Evolutionary conservation across 2,329 filamentous ascomycete species (phyloP), one percentile per base, ranked within the genome.

Genomic region (Aspergillus awamori): DNA sequence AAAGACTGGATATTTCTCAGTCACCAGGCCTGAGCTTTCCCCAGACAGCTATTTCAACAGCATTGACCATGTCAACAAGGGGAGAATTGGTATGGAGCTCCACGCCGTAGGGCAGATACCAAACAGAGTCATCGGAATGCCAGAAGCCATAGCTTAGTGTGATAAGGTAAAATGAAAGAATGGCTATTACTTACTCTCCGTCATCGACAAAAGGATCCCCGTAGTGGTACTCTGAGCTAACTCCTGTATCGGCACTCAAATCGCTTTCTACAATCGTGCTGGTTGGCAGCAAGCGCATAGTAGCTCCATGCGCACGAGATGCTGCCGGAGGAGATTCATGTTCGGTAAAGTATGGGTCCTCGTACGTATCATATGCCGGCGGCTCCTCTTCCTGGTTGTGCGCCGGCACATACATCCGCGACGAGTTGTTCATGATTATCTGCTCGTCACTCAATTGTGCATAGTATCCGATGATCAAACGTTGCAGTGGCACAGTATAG

Each of bases 201-300:
- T 62, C 59, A 48, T 65, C 61, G n/a, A 36, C 33, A 17, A 60
- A 63, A 3, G 62, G 58, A 38, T 71, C 63, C 17, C 70, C 72
- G 58, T 72, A 68, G 17, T 71, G 68, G 41, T 69, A 72, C 33
- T 67, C 65, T 13, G 74, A 72, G 54, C 68, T 57, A 4, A 65
- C 63, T 28, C 68, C 69, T 41, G 68, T 57, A 47, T 69, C 70
- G 53, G 68, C 69, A 59, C 69, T 67, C 60, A 72, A 33, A 43
- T 75, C 72, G 33, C 71, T 70, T 28, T 79, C 76, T 15, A 75
- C 66, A 30, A 76, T 73, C 10, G 74, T 69, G 33, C 69, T 74
- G 8, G 76, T 76, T 5, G 80, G 79, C 28, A 83, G 67, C 61
- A 83, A 67, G 39, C 80, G 76, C 78, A 82, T 79, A 0, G 80